Evolutionary conservation across 2,329 filamentous ascomycete species (phyloP).

Genomic region (Endocalyx cinctus): DNA sequence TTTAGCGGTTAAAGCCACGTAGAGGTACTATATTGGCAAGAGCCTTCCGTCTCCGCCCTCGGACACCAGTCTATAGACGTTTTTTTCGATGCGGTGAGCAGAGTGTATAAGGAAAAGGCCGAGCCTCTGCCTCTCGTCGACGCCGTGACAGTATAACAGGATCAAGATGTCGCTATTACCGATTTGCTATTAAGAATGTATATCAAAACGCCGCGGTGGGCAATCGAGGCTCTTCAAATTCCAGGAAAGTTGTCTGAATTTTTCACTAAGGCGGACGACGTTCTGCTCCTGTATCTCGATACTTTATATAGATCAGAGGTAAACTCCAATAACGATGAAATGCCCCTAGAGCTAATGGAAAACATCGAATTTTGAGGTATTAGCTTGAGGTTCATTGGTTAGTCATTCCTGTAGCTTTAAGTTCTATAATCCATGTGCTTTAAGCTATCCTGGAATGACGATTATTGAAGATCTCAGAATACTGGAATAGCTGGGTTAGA

Average conservation of each 20-base stretch:
- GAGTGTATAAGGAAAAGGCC: constrained; percentile 5
- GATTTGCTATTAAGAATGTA: constrained; percentile 6
- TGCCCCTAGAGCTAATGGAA: constrained; percentile 6
- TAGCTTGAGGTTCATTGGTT: too few species aligned
- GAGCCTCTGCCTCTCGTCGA: constrained; percentile 2
- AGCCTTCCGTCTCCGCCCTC: constrained; percentile 7
- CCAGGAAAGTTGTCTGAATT: constrained; percentile 4
- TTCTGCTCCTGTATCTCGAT: constrained; percentile 10
- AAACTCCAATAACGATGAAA: constrained; percentile 7
- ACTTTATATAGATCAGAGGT: constrained; percentile 6
- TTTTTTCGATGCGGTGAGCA: constrained; percentile 6
- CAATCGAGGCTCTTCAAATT: constrained; percentile 6
- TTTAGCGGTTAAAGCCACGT: constrained; percentile 6
- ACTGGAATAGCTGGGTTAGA: too few species aligned
- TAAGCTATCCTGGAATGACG: too few species aligned
- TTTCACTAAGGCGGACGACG: constrained; percentile 5
- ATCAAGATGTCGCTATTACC: constrained; percentile 1
- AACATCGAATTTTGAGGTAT: constrained; percentile 7
- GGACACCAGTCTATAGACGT: constrained; percentile 4
- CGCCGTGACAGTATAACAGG: constrained; percentile 1
- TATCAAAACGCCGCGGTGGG: constrained; percentile 4
- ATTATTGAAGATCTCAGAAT: too few species aligned
- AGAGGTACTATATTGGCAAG: constrained; percentile 6
- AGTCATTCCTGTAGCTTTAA: too few species aligned
- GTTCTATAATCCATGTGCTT: too few species aligned